Base-by-base conservation (phyloP, 345 rosid genomes). In the Eucalyptus polybractea region DNA sequence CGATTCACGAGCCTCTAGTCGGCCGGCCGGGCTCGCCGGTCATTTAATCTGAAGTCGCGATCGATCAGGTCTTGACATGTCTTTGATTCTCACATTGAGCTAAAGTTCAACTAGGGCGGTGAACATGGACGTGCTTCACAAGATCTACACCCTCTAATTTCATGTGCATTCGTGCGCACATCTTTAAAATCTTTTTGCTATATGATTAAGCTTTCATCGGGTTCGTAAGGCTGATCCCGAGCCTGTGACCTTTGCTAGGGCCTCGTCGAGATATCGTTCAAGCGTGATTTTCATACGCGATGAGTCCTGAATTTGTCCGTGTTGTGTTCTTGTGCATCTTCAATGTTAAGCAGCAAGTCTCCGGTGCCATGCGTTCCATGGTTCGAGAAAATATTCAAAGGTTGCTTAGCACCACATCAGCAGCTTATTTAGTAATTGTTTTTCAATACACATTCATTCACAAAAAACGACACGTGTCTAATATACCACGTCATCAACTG, bases 341-440 rank as follows among this genome's bases (percentile, higher is more conserved):
- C 65, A 12, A 60, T 25, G n/a, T 24, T 27, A 0, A 0, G 67
- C 13, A 60, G 29, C 67, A 25, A 60, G n/a, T 25, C n/a, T 60
- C 67, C 31, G 0, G 67, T 0, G 13, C 67, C 0, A 60, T 11
- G 67, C 1, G n/a, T 58, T 24, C 65, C n/a, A 58, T 58, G 65
- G 6, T 58, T 58, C n/a, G 7, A 58, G 13, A 58, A 58, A 58
- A 24, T 58, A 58, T 58, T 24, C 29, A 25, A 11, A 2, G 14
- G 14, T 25, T 25, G n/a, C 14, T 58, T 58, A 58, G 14, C 14
- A 0, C 6, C 65, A 11, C 0, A 1, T 58, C 4, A 58, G 65
- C 2, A 25, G 14, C n/a, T 24, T 5, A 25, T 24, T 58, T 24
- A 3, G n/a, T 58, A 58, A 24, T 58, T 25, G 13, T 25, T 24